Evolutionary conservation across 2,329 filamentous ascomycete species (phyloP), one percentile per base, ranked within the genome.

Genomic region (Colletotrichum destructivum): DNA sequence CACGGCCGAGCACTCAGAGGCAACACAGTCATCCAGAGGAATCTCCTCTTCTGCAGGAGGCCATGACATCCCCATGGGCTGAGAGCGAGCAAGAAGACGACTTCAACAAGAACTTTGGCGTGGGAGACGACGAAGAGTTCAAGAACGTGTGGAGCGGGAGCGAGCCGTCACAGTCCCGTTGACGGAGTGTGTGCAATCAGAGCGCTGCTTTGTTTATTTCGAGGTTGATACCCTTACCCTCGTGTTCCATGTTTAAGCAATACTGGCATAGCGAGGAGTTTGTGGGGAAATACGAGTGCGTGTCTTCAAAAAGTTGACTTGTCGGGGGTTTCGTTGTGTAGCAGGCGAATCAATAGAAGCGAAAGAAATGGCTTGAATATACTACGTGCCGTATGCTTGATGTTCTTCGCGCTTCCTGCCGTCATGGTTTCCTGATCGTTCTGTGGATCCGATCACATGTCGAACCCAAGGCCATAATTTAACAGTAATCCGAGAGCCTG

Each of bases 71-170:
- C 18, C 73, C 73, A 5, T 74, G 73, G 73, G 71, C 71, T 4
- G 62, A 69, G 35, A 67, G 62, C 40, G 69, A 71, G 26, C 62
- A 57, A 40, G 66, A 73, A 21, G 64, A 73, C 7, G 56, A 62
- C 9, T 63, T 73, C 31, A 59, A 69, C 26, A 62, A 61, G 16
- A 72, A 63, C 46, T 71, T 75, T 46, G 69, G 66, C 18, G 72
- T 82, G 2, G 75, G 80, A n/a, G 81, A 82, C 21, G 78, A 79
- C 38, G 84, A 86, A 4, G 85, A 84, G 67, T 86, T 86, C 71
- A 79, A 79, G 23, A 86, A 87, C 72, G 83, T 86, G n/a, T 87
- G 85, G 85, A 79, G 77, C 51, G 57, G 66, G 8, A 54, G 62
- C 26, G 65, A 66, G 55, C 38, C 55, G 11, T 57, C 55, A 23